Evolutionary conservation across 2,329 filamentous ascomycete species (phyloP).

Genomic region (Diaporthe longicolla): DNA sequence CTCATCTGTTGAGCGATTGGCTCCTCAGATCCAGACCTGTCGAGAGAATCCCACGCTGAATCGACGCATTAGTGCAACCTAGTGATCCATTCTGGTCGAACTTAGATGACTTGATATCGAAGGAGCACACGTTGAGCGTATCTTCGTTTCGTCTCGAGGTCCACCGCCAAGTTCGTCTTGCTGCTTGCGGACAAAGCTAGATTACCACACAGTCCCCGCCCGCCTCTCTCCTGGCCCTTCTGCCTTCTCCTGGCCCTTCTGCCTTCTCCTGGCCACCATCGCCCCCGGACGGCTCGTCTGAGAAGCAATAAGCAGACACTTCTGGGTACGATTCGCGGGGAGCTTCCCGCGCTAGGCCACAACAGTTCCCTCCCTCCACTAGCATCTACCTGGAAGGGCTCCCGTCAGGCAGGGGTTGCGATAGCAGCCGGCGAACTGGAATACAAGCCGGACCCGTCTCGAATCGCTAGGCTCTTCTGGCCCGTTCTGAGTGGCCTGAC

Average conservation of each 20-base stretch:
- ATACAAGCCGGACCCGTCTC: constrained; percentile 40
- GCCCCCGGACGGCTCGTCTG: constrained; percentile 8
- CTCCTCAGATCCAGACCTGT: constrained; percentile 32
- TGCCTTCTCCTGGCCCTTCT: neutral
- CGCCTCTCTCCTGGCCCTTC: neutral
- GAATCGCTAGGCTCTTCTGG: constrained; percentile 30
- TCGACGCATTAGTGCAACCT: constrained; percentile 32
- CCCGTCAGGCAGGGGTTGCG: constrained; percentile 33
- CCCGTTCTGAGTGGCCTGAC: constrained; percentile 35
- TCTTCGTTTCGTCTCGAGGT: constrained; percentile 34
- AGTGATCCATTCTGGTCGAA: constrained; percentile 28
- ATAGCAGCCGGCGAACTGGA: constrained; percentile 43
- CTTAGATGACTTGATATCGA: constrained; percentile 35
- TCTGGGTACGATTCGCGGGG: constrained; percentile 35
- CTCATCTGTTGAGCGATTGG: constrained; percentile 38
- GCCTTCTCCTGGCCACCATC: constrained; percentile 23
- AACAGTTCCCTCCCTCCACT: constrained; percentile 37
- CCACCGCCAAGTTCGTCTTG: constrained; percentile 35
- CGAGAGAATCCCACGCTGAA: constrained; percentile 20
- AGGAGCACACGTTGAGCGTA: constrained; percentile 28
- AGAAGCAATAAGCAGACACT: constrained; percentile 25
- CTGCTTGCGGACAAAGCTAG: constrained; percentile 27
- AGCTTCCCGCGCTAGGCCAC: constrained; percentile 38
- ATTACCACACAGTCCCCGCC: constrained; percentile 35
- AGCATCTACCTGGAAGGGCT: constrained; percentile 37